Evolutionary conservation across 2,329 filamentous ascomycete species (phyloP).

Genomic region (Aurifilum marmelostoma): DNA sequence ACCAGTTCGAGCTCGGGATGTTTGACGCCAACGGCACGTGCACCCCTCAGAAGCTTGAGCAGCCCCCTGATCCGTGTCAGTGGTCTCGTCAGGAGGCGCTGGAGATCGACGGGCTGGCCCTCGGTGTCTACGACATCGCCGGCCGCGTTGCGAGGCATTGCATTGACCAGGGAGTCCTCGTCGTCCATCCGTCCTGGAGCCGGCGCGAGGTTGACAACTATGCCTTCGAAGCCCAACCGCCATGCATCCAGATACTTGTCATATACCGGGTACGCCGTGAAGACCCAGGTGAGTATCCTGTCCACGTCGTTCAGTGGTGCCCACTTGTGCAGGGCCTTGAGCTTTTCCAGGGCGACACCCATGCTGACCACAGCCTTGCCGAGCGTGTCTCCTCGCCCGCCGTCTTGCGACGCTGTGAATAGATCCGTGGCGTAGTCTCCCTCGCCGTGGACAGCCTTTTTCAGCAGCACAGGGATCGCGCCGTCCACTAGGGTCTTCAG

Average conservation of each 20-base stretch:
- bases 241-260: constrained; percentile 84
- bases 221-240: constrained; percentile 91
- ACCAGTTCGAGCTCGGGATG: constrained; percentile 59
- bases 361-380: constrained; percentile 91
- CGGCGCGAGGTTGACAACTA: constrained; percentile 89
- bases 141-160: constrained; percentile 63
- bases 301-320: constrained; percentile 76
- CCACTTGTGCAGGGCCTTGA: constrained; percentile 78
- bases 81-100: constrained; percentile 87
- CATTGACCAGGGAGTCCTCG: constrained; percentile 62
- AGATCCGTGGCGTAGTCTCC: constrained; percentile 66
- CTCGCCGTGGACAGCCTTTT: constrained; percentile 76
- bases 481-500: constrained; percentile 92
- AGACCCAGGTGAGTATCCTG: constrained; percentile 78
- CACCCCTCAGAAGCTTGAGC: constrained; percentile 76
- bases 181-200: constrained; percentile 58
- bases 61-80: constrained; percentile 87
- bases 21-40: constrained; percentile 60
- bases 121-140: constrained; percentile 72
- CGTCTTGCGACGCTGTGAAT: constrained; percentile 61
- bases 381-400: constrained; percentile 61
- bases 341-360: constrained; percentile 84
- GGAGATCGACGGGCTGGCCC: constrained; percentile 91
- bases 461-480: constrained; percentile 89
- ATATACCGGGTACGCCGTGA: constrained; percentile 77